Conservation (phyloP, 306 rosid species). For the Sphenostylis stenocarpa region DNA sequence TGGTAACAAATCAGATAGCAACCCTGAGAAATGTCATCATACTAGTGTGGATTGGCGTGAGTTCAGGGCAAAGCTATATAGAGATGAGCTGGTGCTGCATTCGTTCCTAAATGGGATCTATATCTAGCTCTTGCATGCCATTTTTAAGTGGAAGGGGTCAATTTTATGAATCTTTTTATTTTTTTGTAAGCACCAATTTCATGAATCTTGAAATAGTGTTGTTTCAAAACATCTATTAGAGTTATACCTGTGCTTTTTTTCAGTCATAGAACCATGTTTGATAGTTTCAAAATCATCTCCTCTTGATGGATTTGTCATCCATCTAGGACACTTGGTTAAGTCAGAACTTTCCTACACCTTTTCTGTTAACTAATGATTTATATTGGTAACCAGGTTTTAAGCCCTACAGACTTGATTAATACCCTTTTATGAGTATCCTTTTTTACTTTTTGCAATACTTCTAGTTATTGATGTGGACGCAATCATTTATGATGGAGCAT, state of each 20-base stretch:
- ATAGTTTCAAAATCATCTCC: conserved; percentile 15
- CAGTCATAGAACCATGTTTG: conserved; percentile 6
- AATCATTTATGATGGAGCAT: neutral
- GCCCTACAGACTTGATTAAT: neutral
- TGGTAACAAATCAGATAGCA: conserved; percentile 44
- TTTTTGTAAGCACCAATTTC: neutral
- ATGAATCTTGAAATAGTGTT: neutral
- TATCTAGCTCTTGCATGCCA: conserved; percentile 10
- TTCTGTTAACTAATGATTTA: neutral
- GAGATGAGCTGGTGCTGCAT: conserved; percentile 74
- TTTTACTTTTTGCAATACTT: conserved; percentile 10
- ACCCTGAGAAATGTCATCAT: conserved; percentile 52
- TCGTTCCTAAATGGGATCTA: conserved; percentile 20
- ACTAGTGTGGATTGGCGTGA: conserved; percentile 82
- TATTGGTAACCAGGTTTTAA: conserved; percentile 11
- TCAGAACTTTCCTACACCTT: conserved; percentile 7
- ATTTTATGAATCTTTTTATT: conserved; percentile 5
- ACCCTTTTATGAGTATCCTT: neutral
- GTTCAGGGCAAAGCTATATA: conserved; percentile 83
- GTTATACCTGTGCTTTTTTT: conserved; percentile 7
- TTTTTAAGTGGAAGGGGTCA: conserved; percentile 18
- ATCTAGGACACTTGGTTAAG: conserved; percentile 17
- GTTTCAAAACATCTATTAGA: conserved; percentile 3
- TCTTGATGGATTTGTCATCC: conserved; percentile 19
- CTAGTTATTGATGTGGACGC: conserved; percentile 16